Evolutionary conservation across 805 yeast genomes (phyloP).

Genomic region (Kodamaea jinghongensis): DNA sequence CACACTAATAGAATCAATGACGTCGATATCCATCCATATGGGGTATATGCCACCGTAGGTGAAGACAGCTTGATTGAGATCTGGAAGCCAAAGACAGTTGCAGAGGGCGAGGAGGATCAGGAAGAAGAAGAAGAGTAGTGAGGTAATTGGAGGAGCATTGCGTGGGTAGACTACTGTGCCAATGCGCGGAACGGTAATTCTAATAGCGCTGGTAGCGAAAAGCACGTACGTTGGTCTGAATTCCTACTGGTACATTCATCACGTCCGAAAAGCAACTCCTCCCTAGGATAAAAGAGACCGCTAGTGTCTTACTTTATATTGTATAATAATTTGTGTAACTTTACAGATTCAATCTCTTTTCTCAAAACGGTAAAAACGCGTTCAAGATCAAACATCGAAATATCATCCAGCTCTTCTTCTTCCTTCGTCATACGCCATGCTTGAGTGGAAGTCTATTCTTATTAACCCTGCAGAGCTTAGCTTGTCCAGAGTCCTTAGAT

Average conservation of each 20-base stretch:
- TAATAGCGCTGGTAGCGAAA: too few species aligned
- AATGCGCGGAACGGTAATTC: too few species aligned
- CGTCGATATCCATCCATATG: conserved; percentile 64
- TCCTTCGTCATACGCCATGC: too few species aligned
- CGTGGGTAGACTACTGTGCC: too few species aligned
- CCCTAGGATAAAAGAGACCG: too few species aligned
- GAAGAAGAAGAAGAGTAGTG: conserved; percentile 24
- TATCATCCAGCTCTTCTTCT: too few species aligned
- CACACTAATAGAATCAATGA: conserved; percentile 71
- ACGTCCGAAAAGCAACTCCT: too few species aligned
- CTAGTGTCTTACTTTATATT: too few species aligned
- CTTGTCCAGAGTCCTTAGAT: conserved; percentile 65
- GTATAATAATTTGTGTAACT: too few species aligned
- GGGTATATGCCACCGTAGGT: conserved; percentile 64
- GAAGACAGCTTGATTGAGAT: conserved; percentile 75
- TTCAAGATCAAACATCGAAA: not conserved
- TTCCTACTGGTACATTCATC: too few species aligned
- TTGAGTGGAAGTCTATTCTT: conserved; percentile 13
- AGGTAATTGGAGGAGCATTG: conserved; percentile 3
- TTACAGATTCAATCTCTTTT: too few species aligned
- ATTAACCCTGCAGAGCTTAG: conserved; percentile 43
- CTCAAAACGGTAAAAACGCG: not conserved
- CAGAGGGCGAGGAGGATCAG: conserved; percentile 33
- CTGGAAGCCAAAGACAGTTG: conserved; percentile 64
- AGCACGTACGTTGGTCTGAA: too few species aligned